These are phyloP conservation scores for Tolypocladium cylindrosporum DNA, from an alignment of 2,329 filamentous ascomycete species.

Conservation along the genomic window DNA sequence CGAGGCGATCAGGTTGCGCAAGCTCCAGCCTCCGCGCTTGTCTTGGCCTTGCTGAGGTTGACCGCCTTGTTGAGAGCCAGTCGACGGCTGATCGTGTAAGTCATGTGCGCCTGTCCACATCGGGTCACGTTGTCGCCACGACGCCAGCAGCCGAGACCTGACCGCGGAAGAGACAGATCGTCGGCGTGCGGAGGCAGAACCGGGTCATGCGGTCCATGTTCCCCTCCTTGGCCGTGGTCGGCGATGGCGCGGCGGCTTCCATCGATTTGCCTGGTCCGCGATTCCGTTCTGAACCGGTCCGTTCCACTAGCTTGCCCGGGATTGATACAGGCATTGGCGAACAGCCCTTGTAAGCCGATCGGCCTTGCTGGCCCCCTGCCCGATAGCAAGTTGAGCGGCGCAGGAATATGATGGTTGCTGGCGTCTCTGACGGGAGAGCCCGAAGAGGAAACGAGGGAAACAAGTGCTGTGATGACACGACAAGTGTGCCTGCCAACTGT, in stretches of 20 bases:
- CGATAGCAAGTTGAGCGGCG: neutral
- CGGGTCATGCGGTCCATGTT: neutral
- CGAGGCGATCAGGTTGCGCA: neutral
- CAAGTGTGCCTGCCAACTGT: neutral
- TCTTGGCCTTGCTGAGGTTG: neutral
- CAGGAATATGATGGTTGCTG: neutral
- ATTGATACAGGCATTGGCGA: constrained; percentile 5
- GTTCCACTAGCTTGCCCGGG: constrained; percentile 15
- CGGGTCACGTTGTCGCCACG: constrained; percentile 2
- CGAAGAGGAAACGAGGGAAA: neutral
- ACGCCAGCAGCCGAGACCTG: constrained; percentile 10
- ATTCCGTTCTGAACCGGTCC: constrained; percentile 11
- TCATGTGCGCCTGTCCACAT: constrained; percentile 1
- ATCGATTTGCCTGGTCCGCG: neutral
- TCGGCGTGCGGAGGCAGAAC: neutral
- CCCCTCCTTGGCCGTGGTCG: neutral
- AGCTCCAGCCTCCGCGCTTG: neutral
- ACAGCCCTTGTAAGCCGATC: constrained; percentile 10
- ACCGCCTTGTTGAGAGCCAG: constrained; percentile 2
- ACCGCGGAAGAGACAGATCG: neutral
- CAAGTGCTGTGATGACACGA: neutral
- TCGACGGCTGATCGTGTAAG: neutral
- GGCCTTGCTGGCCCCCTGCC: constrained; percentile 1
- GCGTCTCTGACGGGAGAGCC: neutral
- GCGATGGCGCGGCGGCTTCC: neutral